Percentiles rank a stretch among this genome's conserved stretches.
These are phyloP conservation scores for Cornus controversa DNA, from an alignment of 148 eudicot genomes.

Conservation along the genomic window DNA sequence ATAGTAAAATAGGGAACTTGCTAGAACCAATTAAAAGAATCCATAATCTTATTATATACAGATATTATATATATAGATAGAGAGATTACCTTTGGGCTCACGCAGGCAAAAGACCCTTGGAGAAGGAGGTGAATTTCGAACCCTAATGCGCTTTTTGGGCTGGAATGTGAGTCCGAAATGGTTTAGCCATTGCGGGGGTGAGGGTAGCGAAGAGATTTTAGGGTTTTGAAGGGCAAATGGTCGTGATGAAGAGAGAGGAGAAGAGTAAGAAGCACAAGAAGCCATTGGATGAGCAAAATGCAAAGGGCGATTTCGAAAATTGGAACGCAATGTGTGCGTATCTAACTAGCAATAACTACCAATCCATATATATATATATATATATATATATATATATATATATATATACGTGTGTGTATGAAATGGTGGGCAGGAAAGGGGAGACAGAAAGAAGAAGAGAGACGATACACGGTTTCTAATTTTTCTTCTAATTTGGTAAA, in stretches of 20 bases:
- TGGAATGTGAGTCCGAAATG: conserved; percentile 12
- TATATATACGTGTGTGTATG: no score
- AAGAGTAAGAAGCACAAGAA: conserved; percentile 14
- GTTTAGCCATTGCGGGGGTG: conserved; percentile 8
- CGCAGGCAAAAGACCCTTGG: conserved; percentile 24
- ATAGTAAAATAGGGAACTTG: not conserved
- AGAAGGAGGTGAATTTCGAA: conserved; percentile 12
- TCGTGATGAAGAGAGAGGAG: conserved; percentile 11
- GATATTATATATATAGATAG: not conserved
- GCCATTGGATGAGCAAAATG: conserved; percentile 20
- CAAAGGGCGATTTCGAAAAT: not conserved
- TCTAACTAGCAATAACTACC: not conserved
- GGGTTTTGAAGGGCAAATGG: conserved; percentile 15
- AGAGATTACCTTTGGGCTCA: conserved; percentile 22
- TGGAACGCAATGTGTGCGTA: not conserved
- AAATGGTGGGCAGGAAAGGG: no score
- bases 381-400: no score
- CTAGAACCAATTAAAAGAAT: not conserved
- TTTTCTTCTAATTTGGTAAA: no score
- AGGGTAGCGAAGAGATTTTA: not conserved
- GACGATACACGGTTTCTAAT: no score
- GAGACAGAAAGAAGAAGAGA: no score
- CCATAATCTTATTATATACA: not conserved
- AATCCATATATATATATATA: no score
- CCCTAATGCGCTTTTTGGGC: conserved; percentile 8